Evolutionary conservation across 129 eudicot species (phyloP).

Genomic region (Chrysanthemum seticuspe): DNA sequence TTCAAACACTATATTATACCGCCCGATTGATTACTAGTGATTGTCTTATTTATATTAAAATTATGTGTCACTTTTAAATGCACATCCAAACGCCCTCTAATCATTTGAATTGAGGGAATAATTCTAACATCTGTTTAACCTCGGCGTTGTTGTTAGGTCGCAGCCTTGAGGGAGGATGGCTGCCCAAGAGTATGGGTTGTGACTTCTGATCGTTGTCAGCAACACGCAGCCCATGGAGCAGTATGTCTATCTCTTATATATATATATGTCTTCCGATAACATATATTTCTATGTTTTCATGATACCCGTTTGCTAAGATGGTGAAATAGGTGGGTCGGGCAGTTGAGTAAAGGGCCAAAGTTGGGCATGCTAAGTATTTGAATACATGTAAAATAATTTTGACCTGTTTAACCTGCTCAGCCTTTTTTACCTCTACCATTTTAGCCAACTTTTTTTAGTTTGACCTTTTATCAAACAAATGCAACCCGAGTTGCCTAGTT

Average conservation of each 20-base stretch:
- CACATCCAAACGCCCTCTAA: background rate
- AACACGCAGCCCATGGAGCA: constrained; percentile 72
- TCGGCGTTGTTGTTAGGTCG: constrained; percentile 51
- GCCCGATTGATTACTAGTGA: too few relatives aligned
- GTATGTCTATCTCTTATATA: constrained; percentile 42
- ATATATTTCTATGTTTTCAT: background rate
- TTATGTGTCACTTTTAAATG: too few relatives aligned
- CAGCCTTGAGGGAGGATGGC: constrained; percentile 78
- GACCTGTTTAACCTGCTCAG: too few relatives aligned
- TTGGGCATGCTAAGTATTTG: too few relatives aligned
- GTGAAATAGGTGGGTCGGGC: background rate
- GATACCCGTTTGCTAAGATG: background rate
- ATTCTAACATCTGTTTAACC: background rate
- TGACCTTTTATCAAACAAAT: too few relatives aligned
- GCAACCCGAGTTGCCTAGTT: too few relatives aligned
- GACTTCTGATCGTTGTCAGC: constrained; percentile 80
- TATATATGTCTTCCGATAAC: background rate
- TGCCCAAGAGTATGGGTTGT: constrained; percentile 92
- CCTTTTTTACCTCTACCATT: too few relatives aligned
- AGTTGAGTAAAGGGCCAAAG: background rate
- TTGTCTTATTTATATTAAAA: too few relatives aligned
- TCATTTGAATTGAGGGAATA: background rate
- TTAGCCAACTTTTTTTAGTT: too few relatives aligned
- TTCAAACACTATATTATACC: too few relatives aligned
- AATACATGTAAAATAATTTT: too few relatives aligned